These are phyloP conservation scores for Kalanchoe fedtschenkoi DNA, from an alignment of 164 flowering plant species.

Conservation along the genomic window DNA sequence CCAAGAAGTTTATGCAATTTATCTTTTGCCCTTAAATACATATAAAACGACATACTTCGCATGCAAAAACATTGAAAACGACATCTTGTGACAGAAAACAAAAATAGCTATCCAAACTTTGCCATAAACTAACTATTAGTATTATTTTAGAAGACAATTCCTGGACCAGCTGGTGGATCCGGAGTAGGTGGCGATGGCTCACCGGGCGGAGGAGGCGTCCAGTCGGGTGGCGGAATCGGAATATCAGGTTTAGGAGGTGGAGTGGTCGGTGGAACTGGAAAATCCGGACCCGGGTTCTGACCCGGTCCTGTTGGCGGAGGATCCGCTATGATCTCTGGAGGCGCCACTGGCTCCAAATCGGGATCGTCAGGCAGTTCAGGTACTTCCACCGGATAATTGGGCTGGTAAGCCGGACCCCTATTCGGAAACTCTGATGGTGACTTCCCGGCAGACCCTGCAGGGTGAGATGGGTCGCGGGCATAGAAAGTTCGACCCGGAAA, in stretches of 20 bases:
- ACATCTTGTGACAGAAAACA: no score
- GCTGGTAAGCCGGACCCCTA: neutral
- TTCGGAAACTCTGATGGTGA: neutral
- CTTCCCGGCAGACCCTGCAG: neutral
- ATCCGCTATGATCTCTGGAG: neutral
- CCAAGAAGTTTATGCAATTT: no score
- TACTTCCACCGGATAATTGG: neutral
- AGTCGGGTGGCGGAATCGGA: neutral
- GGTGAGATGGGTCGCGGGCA: neutral
- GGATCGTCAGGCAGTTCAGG: neutral
- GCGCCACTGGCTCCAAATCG: neutral
- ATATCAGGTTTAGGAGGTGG: neutral
- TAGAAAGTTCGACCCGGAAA: neutral
- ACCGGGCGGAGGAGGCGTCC: neutral
- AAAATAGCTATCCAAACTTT: no score
- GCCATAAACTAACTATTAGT: no score
- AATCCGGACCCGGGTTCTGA: constrained; percentile 2
- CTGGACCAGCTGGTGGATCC: constrained; percentile 3
- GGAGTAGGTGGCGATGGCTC: neutral
- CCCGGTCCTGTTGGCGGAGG: constrained; percentile 1
- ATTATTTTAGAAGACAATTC: neutral
- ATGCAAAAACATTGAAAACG: no score
- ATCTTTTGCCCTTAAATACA: no score
- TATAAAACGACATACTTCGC: no score
- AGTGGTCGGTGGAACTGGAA: neutral